Percentiles rank a stretch among this genome's conserved stretches.
Conservation (phyloP, 805 yeast species). For the Saccharomycopsis fermentans region DNA sequence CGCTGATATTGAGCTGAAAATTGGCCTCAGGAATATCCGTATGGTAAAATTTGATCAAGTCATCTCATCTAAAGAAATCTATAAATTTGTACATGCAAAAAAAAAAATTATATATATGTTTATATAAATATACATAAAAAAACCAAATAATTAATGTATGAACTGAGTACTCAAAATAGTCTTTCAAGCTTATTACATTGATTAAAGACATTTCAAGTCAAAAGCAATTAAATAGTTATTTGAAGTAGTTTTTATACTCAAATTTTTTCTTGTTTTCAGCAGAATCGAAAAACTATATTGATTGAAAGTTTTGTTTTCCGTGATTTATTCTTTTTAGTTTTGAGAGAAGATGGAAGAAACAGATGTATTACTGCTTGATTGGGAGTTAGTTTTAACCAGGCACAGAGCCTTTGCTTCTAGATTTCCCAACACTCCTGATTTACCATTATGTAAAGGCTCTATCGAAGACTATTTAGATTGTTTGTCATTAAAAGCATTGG, state of each 20-base stretch:
- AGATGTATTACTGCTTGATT: neutral
- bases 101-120: too few relatives aligned
- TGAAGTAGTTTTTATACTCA: too few relatives aligned
- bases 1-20: too few relatives aligned
- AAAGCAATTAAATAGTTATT: too few relatives aligned
- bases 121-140: too few relatives aligned
- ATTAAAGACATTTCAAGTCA: too few relatives aligned
- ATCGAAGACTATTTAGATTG: slow-evolving; percentile 3
- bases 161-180: too few relatives aligned
- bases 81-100: neutral
- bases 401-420: neutral
- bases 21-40: neutral
- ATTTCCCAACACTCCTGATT: neutral
- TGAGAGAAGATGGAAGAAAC: neutral
- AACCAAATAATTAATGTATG: neutral
- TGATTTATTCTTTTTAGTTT: too few relatives aligned
- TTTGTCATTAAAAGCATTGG: slow-evolving; percentile 3
- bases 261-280: too few relatives aligned
- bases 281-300: too few relatives aligned
- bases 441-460: neutral
- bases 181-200: too few relatives aligned
- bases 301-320: too few relatives aligned
- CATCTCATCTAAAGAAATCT: neutral
- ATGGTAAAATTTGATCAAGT: neutral
- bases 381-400: neutral